Percentiles rank a stretch among this genome's conserved stretches.
Conservation (phyloP, 2,329 filamentous ascomycete species). For the Penicillium paneum region DNA sequence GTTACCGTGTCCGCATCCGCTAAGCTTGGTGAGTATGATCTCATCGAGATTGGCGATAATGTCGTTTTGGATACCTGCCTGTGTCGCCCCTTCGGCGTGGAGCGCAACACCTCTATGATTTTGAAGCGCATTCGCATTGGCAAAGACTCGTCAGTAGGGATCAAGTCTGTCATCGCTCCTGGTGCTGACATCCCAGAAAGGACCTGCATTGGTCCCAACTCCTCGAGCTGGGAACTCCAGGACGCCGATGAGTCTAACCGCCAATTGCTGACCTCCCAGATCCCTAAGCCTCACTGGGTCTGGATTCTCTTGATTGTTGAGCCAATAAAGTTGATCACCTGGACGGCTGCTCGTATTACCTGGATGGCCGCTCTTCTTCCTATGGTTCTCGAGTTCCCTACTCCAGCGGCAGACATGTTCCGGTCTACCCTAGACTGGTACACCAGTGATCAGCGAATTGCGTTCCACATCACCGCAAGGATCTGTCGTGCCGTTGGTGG, state of each 20-base stretch:
- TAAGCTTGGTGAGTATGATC: slow-evolving; percentile 55
- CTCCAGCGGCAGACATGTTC: slow-evolving; percentile 13
- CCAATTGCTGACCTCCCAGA: slow-evolving; percentile 40
- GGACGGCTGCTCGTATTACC: slow-evolving; percentile 47
- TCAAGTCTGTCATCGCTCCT: slow-evolving; percentile 51
- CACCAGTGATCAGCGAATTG: slow-evolving; percentile 16
- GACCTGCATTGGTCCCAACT: slow-evolving; percentile 56
- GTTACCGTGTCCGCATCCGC: slow-evolving; percentile 48
- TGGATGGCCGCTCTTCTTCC: slow-evolving; percentile 36
- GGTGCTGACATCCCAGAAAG: slow-evolving; percentile 50
- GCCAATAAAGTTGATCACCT: slow-evolving; percentile 43
- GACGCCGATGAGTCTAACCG: slow-evolving; percentile 49
- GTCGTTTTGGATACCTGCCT: slow-evolving; percentile 49
- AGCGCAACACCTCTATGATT: slow-evolving; percentile 59
- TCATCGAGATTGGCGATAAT: slow-evolving; percentile 54
- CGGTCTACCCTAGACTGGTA: slow-evolving; percentile 16
- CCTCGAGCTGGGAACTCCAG: slow-evolving; percentile 55
- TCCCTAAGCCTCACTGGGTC: slow-evolving; percentile 47
- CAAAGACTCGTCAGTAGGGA: slow-evolving; percentile 47
- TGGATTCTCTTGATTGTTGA: slow-evolving; percentile 44
- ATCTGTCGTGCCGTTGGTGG: slow-evolving; percentile 20
- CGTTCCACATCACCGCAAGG: slow-evolving; percentile 16
- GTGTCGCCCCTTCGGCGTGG: slow-evolving; percentile 54
- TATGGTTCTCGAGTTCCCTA: slow-evolving; percentile 16
- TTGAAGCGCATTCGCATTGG: slow-evolving; percentile 53